Conservation (phyloP, 129 eudicot genomes). For the Saussurea involucrata region DNA sequence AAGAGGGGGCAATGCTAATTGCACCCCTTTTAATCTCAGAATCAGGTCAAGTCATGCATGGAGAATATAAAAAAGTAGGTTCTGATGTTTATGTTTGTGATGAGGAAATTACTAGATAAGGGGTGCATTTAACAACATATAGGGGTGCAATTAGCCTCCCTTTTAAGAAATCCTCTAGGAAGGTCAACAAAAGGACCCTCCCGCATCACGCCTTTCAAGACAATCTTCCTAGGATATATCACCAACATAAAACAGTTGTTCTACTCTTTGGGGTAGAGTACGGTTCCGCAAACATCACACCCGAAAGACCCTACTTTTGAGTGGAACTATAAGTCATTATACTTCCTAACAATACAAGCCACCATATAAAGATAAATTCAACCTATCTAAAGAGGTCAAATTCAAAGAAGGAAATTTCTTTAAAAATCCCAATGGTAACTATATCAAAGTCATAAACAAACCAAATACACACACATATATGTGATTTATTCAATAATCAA, state of each 20-base stretch:
- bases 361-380: neutral
- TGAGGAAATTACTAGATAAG: too few relatives aligned
- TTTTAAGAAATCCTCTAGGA: neutral
- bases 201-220: neutral
- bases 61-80: too few relatives aligned
- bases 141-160: too few relatives aligned
- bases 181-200: neutral
- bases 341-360: neutral
- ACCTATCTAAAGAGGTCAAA: neutral
- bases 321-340: neutral
- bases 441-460: conserved; percentile 16
- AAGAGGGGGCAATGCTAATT: too few relatives aligned
- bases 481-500: neutral
- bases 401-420: conserved; percentile 12
- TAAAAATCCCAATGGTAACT: neutral
- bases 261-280: neutral
- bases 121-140: too few relatives aligned
- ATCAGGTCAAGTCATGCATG: too few relatives aligned
- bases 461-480: conserved; percentile 4
- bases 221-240: neutral
- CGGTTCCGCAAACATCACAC: neutral
- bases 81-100: too few relatives aligned
- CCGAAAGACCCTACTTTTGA: neutral
- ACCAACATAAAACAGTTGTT: neutral
- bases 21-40: too few relatives aligned